Percentiles rank a stretch among this genome's conserved stretches.
phyloP scores from a whole-genome alignment of 129 eudicot genomes.

The Smallanthus sonchifolius region DNA sequence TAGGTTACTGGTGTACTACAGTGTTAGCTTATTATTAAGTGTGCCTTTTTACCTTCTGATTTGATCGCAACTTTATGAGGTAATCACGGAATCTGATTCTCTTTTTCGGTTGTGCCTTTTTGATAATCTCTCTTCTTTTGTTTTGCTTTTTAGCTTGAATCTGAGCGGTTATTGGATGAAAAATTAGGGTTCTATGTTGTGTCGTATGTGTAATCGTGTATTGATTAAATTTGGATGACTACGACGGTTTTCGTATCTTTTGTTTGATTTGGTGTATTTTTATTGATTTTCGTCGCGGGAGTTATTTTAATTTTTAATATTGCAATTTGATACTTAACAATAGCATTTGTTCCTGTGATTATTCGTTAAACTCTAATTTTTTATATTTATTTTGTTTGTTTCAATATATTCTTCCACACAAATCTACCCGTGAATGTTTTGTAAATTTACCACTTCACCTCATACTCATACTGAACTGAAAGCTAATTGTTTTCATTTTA shows the following conservation, averaged over 20 bases:
- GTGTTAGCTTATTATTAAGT: slow-evolving; percentile 5
- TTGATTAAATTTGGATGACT: slow-evolving; percentile 15
- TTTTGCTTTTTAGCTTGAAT: neutral
- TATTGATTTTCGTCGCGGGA: slow-evolving; percentile 14
- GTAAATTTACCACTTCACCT: neutral
- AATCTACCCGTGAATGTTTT: slow-evolving; percentile 9
- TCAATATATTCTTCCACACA: slow-evolving; percentile 18
- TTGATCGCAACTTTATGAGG: slow-evolving; percentile 52
- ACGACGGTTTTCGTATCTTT: slow-evolving; percentile 21
- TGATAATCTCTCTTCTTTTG: neutral
- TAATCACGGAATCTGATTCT: slow-evolving; percentile 41
- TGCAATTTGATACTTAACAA: slow-evolving; percentile 21
- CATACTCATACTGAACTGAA: neutral
- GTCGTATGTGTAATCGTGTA: neutral
- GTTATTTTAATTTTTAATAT: slow-evolving; percentile 19
- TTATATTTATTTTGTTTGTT: slow-evolving; percentile 5
- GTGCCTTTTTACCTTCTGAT: slow-evolving; percentile 28
- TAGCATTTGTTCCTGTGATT: slow-evolving; percentile 30
- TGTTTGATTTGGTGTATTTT: slow-evolving; percentile 41
- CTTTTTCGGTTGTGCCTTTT: slow-evolving; percentile 14
- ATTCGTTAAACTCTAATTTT: slow-evolving; percentile 5
- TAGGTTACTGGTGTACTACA: slow-evolving; percentile 19
- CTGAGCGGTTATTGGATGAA: slow-evolving; percentile 15
- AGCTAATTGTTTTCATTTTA: neutral
- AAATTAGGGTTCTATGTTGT: neutral